A percentile compares a stretch with the other conserved stretches of the same genome.
phyloP scores from a whole-genome alignment of 2,329 filamentous ascomycete genomes.

The Balansia obtecta region DNA sequence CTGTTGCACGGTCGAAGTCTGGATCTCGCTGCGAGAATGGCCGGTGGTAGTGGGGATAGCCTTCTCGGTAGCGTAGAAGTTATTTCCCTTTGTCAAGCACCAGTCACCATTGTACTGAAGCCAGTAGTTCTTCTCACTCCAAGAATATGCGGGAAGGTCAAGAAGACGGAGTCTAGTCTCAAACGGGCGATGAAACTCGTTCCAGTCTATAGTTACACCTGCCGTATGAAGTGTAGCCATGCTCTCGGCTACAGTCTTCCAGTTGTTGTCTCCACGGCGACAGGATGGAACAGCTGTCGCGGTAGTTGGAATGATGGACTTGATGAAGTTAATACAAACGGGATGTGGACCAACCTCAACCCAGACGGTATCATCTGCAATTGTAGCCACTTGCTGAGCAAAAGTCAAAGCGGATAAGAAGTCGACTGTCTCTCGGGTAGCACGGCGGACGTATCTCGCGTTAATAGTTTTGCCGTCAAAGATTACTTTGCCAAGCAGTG shows the following conservation, averaged over 20 bases:
- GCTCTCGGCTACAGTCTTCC: conserved; percentile 48
- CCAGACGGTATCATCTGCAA: conserved; percentile 47
- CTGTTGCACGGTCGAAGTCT: conserved; percentile 23
- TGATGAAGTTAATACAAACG: conserved; percentile 49
- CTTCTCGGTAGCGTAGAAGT: conserved; percentile 33
- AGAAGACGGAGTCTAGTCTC: conserved; percentile 33
- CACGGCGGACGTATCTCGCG: conserved; percentile 43
- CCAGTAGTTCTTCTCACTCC: conserved; percentile 63
- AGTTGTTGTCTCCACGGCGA: conserved; percentile 48
- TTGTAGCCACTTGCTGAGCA: conserved; percentile 32
- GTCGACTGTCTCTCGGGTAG: conserved; percentile 51
- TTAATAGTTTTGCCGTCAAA: conserved; percentile 28
- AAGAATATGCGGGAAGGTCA: conserved; percentile 55
- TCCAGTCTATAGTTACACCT: conserved; percentile 36
- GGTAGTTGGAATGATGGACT: conserved; percentile 39
- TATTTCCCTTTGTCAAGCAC: conserved; percentile 52
- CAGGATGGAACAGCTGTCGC: conserved; percentile 42
- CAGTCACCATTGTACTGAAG: conserved; percentile 55
- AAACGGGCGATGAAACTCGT: conserved; percentile 51
- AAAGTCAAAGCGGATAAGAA: conserved; percentile 44
- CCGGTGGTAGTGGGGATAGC: too few species aligned
- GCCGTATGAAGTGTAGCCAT: conserved; percentile 45
- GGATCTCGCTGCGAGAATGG: neutral
- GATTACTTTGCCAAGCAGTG: conserved; percentile 38
- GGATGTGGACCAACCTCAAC: conserved; percentile 57